Evolutionary conservation across 257 asterid genomes (phyloP).

Genomic region (Solanum rostratum): DNA sequence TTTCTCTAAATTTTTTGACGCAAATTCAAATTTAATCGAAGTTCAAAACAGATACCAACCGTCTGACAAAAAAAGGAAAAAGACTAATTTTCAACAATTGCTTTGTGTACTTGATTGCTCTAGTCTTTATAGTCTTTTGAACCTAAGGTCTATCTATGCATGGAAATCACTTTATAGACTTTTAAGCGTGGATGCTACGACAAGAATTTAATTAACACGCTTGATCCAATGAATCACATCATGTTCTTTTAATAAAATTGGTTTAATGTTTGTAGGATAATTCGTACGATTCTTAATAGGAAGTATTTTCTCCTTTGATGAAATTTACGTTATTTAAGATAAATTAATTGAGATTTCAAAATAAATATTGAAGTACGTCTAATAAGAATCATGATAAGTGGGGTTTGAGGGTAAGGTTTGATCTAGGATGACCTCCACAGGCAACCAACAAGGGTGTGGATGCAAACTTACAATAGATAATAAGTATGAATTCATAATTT

Average conservation of each 20-base stretch:
- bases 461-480: neutral
- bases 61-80: rapidly evolving
- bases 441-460: neutral
- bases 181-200: neutral
- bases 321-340: neutral
- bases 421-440: neutral
- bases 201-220: neutral
- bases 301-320: too few species aligned
- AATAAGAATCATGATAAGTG: neutral
- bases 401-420: neutral
- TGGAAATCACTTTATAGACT: neutral
- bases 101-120: neutral
- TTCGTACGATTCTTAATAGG: neutral
- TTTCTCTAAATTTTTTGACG: rapidly evolving
- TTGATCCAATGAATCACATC: neutral
- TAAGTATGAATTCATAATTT: neutral
- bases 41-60: neutral
- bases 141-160: neutral
- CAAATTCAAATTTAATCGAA: neutral
- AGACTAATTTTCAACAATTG: neutral
- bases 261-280: neutral
- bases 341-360: neutral
- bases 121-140: neutral
- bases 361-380: neutral
- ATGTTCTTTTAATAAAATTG: neutral